Conservation (phyloP, 2,329 filamentous ascomycete species). For the Penicillium frequentans region DNA sequence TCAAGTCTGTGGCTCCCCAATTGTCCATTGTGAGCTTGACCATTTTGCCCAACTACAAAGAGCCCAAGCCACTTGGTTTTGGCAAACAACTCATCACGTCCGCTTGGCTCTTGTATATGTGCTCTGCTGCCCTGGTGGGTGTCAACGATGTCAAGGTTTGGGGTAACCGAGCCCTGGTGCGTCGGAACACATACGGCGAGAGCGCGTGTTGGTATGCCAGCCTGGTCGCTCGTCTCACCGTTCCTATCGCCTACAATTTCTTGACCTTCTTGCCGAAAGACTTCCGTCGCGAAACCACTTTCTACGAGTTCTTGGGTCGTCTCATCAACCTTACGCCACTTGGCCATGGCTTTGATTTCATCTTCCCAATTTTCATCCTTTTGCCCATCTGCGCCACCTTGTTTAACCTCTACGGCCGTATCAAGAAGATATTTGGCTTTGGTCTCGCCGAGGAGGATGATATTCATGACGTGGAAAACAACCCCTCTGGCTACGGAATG, state of each 20-base stretch:
- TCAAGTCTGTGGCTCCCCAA: constrained; percentile 76
- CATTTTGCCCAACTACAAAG: constrained; percentile 66
- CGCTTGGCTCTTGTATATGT: constrained; percentile 96
- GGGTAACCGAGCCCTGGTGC: constrained; percentile 88
- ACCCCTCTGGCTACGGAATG: constrained; percentile 66
- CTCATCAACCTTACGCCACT: constrained; percentile 81
- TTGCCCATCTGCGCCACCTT: constrained; percentile 81
- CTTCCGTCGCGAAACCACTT: constrained; percentile 75
- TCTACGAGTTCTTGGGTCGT: constrained; percentile 81
- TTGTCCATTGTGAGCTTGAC: constrained; percentile 68
- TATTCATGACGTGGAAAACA: constrained; percentile 58
- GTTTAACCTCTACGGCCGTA: constrained; percentile 84
- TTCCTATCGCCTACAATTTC: constrained; percentile 95
- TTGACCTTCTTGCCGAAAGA: constrained; percentile 77
- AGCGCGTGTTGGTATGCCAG: constrained; percentile 94
- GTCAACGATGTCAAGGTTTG: constrained; percentile 96
- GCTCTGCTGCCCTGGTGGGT: constrained; percentile 78
- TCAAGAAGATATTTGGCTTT: constrained; percentile 76
- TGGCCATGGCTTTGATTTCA: constrained; percentile 78
- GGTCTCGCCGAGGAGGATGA: constrained; percentile 76
- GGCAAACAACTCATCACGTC: constrained; percentile 82
- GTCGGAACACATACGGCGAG: constrained; percentile 87
- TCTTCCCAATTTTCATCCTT: constrained; percentile 86
- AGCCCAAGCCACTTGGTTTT: constrained; percentile 76
- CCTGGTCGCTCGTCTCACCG: constrained; percentile 87